Evolutionary conservation across 345 rosid species (phyloP).

Genomic region (Moricandia arvensis): DNA sequence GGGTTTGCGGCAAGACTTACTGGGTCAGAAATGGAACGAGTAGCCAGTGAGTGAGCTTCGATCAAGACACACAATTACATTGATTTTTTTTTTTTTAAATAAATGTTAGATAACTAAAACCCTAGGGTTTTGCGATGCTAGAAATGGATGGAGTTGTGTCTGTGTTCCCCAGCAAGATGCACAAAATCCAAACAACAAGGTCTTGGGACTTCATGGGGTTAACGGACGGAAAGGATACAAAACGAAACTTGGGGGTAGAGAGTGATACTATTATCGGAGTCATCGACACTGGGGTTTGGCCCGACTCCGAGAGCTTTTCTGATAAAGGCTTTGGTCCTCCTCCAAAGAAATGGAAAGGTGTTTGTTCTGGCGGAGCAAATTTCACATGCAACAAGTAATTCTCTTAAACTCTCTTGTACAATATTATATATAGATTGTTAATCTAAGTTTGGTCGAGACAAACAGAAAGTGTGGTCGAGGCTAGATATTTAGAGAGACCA

Average conservation of each 20-base stretch:
- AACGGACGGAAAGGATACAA: background rate
- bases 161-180: background rate
- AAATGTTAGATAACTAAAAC: background rate
- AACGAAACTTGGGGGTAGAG: background rate
- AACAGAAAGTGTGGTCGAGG: too few species aligned
- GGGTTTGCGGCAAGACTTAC: background rate
- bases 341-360: background rate
- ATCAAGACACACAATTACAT: background rate
- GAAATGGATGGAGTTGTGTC: background rate
- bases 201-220: background rate
- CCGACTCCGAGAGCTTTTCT: background rate
- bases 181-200: background rate
- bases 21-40: background rate
- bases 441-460: background rate
- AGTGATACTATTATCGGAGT: background rate
- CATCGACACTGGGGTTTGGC: background rate
- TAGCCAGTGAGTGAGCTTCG: background rate
- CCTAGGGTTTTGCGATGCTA: background rate
- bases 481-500: too few species aligned
- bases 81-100: background rate
- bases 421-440: background rate
- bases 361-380: background rate
- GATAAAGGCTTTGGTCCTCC: background rate
- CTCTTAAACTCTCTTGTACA: background rate
- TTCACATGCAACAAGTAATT: background rate